A percentile compares a stretch with the other conserved stretches of the same genome.
Conservation (phyloP, 75 land plant species). For the Chamaecyparis obtusa region DNA sequence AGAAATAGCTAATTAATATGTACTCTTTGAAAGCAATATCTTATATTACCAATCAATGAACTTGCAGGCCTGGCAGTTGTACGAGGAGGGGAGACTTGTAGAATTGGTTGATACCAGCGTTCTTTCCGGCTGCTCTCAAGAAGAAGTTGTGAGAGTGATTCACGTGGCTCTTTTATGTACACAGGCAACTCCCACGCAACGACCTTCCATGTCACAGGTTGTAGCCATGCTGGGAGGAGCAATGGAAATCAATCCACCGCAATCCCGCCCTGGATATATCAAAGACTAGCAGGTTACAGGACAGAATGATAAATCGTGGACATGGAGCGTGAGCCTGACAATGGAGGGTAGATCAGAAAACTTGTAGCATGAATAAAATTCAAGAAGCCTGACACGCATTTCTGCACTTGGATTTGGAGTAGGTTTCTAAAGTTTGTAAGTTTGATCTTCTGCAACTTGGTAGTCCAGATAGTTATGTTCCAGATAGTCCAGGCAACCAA, state of each 20-base stretch:
- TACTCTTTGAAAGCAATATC: background rate
- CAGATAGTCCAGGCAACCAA: background rate
- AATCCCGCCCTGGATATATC: constrained; percentile 4
- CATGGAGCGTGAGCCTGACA: constrained; percentile 2
- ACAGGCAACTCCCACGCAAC: constrained; percentile 14
- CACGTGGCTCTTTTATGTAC: constrained; percentile 26
- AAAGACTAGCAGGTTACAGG: background rate
- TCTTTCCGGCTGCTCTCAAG: constrained; percentile 17
- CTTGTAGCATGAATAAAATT: background rate
- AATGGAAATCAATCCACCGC: background rate
- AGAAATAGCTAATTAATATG: background rate
- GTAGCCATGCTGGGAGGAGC: constrained; percentile 21
- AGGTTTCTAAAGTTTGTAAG: no score
- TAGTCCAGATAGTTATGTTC: background rate
- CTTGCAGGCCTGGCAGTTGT: constrained; percentile 26
- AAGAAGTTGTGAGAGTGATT: constrained; percentile 20
- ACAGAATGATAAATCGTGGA: background rate
- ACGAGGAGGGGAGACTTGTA: constrained; percentile 26
- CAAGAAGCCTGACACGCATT: background rate
- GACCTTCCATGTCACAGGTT: constrained; percentile 27
- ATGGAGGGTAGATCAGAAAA: background rate
- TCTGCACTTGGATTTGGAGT: background rate
- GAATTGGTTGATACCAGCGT: constrained; percentile 28
- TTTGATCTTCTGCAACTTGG: background rate
- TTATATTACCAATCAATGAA: background rate